Base-by-base conservation (phyloP, 306 rosid genomes). In the Cyamopsis tetragonoloba region DNA sequence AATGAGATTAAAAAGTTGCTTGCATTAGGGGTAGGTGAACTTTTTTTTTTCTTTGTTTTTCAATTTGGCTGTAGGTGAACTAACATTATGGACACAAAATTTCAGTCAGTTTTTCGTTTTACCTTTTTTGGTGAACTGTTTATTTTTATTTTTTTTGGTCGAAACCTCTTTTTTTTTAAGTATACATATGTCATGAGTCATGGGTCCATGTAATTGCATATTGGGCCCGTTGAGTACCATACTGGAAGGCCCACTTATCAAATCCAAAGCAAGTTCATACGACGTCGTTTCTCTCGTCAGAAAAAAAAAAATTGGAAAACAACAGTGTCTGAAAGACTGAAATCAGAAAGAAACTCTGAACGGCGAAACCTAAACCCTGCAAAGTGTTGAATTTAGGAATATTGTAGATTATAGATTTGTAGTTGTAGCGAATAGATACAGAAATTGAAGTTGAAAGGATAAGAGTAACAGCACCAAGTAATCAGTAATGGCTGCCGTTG, bases 401-500 rank as follows among this genome's bases (percentile, higher is more conserved):
- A 7, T 15, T n/a, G 4, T 11, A 53, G 17, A n/a, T n/a, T n/a
- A n/a, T n/a, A n/a, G n/a, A n/a, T n/a, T n/a, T n/a, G n/a, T n/a
- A n/a, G n/a, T n/a, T n/a, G 8, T 3, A 28, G 24, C 8, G 49
- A 32, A 26, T 28, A n/a, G 13, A 57, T 35, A 18, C 6, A 22
- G 5, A 41, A 60, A 22, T 50, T 1, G 41, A 65, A 64, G 48
- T 38, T 20, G 53, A 69, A 24, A 69, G 47, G 48, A 49, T 42
- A 31, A 22, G 0, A 71, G 24, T 41, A 66, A 34, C 68, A 66
- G 54, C 51, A 47, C 23, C 43, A 28, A 14, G 46, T 65, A 30
- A 49, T 22, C 50, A 47, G 23, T 50, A n/a, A 93, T 93, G 97
- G 96, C 81, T 58, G 47, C 80, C 5, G 77, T 20, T 34, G 79